Base-by-base conservation (phyloP, 2,329 filamentous ascomycete genomes). In the Septoria petroselini region DNA sequence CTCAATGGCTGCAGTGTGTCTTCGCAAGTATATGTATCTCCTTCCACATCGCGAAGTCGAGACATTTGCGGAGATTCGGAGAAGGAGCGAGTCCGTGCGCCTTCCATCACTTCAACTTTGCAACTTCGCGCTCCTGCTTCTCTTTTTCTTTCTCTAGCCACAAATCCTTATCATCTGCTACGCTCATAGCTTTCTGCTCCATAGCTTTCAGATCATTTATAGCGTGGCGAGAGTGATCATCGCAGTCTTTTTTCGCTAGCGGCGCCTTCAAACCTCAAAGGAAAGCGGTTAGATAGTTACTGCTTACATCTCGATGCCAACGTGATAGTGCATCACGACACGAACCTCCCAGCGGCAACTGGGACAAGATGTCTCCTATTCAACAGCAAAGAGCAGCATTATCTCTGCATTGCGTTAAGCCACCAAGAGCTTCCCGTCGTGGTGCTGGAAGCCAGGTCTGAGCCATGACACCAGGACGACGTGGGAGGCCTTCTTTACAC, bases 211-310 rank as follows among this genome's bases (percentile, higher is more conserved):
- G 89, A 91, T 83, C 91, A 95, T 95, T 93, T 79, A 82, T 73
- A 73, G 15, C 75, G 83, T 93, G 91, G 88, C 88, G 70, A 95
- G 87, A 95, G 69, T 70, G 75, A 86, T 66, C 62, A 67, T 69
- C 74, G 84, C 86, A 88, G 86, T 85, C 86, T 87, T 88, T 90
- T 47, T 90, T 95, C 91, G 91, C 91, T 96, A 96, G 87, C 90
- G 82, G 87, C 85, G 85, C 87, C 88, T 90, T 87, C 81, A 73
- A 73, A 68, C 70, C 38, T 37, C 54, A 58, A 88, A 87, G 85
- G 86, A 79, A 81, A 84, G 83, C 85, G 79, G 89, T 91, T 95
- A 95, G 90, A 95, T 95, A 95, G 90, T 81, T 82, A 82, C 83
- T 89, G 88, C 85, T 78, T 71, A 95, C 88, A 95, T 39, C 14